These are phyloP conservation scores for Skeletonema menzelii DNA, from an alignment of 108 stramenopile genomes.

Conservation along the genomic window DNA sequence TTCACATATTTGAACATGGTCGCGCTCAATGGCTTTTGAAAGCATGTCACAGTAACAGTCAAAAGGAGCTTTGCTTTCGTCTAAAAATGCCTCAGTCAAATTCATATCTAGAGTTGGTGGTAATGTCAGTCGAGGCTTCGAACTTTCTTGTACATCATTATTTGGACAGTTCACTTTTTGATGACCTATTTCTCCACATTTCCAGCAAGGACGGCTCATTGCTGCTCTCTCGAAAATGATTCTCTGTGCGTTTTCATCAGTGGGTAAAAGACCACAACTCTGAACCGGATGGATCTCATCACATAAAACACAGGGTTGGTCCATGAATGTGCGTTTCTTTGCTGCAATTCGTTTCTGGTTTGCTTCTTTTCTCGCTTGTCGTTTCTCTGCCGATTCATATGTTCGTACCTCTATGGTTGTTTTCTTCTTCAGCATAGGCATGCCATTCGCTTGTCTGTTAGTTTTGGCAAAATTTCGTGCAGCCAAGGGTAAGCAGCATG, in stretches of 20 bases:
- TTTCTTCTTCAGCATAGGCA: background rate
- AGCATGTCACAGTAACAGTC: conserved; percentile 54
- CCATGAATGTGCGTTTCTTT: conserved; percentile 8
- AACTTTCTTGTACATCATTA: conserved; percentile 1
- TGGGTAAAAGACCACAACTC: conserved; percentile 37
- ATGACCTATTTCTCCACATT: conserved; percentile 58
- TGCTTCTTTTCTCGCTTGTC: conserved; percentile 33
- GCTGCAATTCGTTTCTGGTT: conserved; percentile 27
- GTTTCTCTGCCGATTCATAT: conserved; percentile 43
- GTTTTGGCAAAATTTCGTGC: conserved; percentile 19
- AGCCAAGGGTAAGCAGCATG: conserved; percentile 69
- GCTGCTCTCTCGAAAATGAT: conserved; percentile 31
- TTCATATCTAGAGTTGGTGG: conserved; percentile 50
- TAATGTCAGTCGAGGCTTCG: conserved; percentile 24
- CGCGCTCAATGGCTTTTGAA: conserved; percentile 38
- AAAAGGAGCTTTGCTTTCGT: conserved; percentile 34
- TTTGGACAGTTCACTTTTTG: conserved; percentile 49
- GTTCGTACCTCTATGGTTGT: conserved; percentile 3
- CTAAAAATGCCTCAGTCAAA: conserved; percentile 41
- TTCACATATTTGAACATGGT: conserved; percentile 42
- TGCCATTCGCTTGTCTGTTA: conserved; percentile 1
- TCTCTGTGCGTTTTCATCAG: conserved; percentile 21
- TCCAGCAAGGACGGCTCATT: conserved; percentile 59
- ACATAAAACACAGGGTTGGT: conserved; percentile 53
- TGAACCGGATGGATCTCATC: conserved; percentile 35